These are phyloP conservation scores for Juglanconis oblonga DNA, from an alignment of 2,329 filamentous ascomycete genomes.

Conservation along the genomic window DNA sequence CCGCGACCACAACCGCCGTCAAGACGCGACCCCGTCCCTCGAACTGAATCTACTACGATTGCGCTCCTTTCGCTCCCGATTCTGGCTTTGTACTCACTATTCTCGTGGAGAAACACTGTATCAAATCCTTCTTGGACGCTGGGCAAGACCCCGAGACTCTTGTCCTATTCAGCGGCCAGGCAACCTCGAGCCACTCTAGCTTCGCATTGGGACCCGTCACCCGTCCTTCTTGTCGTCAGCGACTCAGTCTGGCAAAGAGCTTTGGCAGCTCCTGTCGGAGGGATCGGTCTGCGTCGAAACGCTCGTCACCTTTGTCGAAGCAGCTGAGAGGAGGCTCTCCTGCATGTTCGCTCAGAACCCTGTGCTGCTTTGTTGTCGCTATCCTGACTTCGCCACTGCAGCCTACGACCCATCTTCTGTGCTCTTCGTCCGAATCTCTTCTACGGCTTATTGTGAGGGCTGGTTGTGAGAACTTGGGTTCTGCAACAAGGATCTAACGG, in stretches of 20 bases:
- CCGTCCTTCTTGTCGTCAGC: not conserved
- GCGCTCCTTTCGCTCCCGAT: not conserved
- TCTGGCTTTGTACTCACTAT: not conserved
- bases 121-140: not conserved
- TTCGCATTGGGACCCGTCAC: not conserved
- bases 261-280: not conserved
- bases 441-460: not conserved
- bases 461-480: slow-evolving; percentile 2
- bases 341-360: slow-evolving; percentile 2
- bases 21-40: not conserved
- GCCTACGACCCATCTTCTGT: not conserved
- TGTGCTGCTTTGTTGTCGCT: slow-evolving; percentile 6
- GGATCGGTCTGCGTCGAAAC: not conserved
- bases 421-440: not conserved
- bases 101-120: not conserved
- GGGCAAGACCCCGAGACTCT: not conserved
- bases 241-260: not conserved
- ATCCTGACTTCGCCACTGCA: not conserved
- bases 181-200: not conserved
- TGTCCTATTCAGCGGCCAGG: not conserved
- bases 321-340: not conserved
- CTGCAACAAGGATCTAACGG: slow-evolving; percentile 4
- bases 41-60: not conserved
- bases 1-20: not conserved
- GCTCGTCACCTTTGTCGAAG: not conserved